Evolutionary conservation across 768 basidiomycete genomes (phyloP).

Genomic region (Sporobolomyces roseus): DNA sequence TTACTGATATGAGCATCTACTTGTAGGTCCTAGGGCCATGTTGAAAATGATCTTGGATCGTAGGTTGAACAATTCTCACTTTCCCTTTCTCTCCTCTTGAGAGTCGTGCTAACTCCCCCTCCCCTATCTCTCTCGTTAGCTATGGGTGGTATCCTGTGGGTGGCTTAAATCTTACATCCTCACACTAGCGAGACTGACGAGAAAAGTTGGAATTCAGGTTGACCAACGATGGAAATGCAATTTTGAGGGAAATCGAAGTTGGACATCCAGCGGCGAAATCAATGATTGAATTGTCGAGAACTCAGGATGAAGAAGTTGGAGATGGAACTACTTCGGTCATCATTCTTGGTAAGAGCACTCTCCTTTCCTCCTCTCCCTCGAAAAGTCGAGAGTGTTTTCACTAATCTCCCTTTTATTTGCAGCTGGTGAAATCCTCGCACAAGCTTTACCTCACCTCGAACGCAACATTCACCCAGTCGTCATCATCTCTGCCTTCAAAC

Average conservation of each 20-base stretch:
- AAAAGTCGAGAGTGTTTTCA: too few relatives aligned
- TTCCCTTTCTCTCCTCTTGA: neutral
- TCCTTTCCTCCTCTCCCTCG: too few relatives aligned
- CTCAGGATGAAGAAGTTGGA: conserved; percentile 98
- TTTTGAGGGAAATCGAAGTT: conserved; percentile 92
- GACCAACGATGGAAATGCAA: conserved; percentile 99
- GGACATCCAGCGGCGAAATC: conserved; percentile 98
- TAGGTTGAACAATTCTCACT: neutral
- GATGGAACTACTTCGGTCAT: conserved; percentile 98
- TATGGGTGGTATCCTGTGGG: conserved; percentile 95
- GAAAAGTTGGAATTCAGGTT: conserved; percentile 58
- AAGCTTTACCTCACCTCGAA: conserved; percentile 86
- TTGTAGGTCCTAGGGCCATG: conserved; percentile 83
- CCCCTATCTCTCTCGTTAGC: conserved; percentile 11
- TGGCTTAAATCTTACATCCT: too few relatives aligned
- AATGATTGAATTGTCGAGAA: conserved; percentile 97
- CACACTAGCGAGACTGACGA: too few relatives aligned
- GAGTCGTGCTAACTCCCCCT: too few relatives aligned
- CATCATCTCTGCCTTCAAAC: conserved; percentile 97
- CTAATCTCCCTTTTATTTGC: conserved; percentile 24
- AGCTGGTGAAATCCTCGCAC: conserved; percentile 96
- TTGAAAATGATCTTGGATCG: conserved; percentile 95
- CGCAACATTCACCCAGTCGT: conserved; percentile 98
- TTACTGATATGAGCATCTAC: too few relatives aligned
- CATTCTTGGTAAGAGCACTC: conserved; percentile 69